Conservation (phyloP, 2,329 filamentous ascomycete genomes). For the Epichloe bromicola region DNA sequence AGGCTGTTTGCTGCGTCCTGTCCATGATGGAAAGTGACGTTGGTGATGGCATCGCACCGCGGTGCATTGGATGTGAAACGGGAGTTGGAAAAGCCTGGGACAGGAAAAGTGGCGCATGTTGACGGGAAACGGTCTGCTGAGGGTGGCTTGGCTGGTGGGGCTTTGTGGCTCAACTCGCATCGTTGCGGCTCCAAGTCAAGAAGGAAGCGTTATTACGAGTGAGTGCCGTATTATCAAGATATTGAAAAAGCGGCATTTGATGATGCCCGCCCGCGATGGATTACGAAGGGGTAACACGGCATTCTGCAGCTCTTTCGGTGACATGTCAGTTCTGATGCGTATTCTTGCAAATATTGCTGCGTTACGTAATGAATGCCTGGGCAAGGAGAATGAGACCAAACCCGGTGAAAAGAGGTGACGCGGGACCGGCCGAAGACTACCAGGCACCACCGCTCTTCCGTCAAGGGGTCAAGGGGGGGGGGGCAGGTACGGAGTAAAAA, state of each 20-base stretch:
- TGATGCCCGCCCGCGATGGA: too few species aligned
- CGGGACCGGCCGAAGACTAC: neutral
- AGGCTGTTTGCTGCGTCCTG: conserved; percentile 17
- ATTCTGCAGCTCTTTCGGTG: too few species aligned
- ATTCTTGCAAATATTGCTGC: too few species aligned
- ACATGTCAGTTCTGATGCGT: too few species aligned
- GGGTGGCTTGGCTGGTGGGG: neutral
- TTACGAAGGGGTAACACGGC: too few species aligned
- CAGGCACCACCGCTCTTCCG: neutral
- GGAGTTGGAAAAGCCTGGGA: neutral
- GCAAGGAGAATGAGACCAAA: neutral
- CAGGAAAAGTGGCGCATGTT: neutral
- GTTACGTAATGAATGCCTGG: neutral
- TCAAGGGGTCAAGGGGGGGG: neutral
- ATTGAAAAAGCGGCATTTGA: too few species aligned
- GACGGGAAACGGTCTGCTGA: too few species aligned
- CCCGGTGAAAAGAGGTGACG: neutral
- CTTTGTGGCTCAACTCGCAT: too few species aligned
- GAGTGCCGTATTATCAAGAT: too few species aligned
- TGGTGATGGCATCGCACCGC: neutral
- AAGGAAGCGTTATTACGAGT: too few species aligned
- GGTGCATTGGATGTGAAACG: neutral
- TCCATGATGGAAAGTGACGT: conserved; percentile 16
- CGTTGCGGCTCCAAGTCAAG: too few species aligned
- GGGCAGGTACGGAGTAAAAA: too few species aligned